Evolutionary conservation across 164 flowering plant species (phyloP), one percentile per base, ranked within the genome.

Genomic region (Akebia trifoliata): DNA sequence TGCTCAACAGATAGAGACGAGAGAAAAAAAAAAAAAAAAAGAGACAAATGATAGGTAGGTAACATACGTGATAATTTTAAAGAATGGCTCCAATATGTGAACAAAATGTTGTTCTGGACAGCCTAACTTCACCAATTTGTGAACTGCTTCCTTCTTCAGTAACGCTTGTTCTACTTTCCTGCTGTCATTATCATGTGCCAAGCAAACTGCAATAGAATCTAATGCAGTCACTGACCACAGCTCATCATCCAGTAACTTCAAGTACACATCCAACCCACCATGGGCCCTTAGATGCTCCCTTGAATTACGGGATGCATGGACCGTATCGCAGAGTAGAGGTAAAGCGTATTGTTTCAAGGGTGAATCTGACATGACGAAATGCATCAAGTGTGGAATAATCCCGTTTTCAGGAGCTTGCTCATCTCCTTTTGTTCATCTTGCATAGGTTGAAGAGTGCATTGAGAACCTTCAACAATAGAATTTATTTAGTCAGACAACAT

Each of bases 321-420:
- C 99, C 96, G 87, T 94, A 68, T 94, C 99, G 65, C 97, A 94
- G 2, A 94, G 74, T 28, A 94, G 76, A 45, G 99, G 97, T 68
- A 94, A 68, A 57, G 99, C 99, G 72, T 73, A 76, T 61, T 76
- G 89, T 64, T 80, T 94, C 75, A 94, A 64, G 22, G 89, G 91
- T 58, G 99, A 94, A 67, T 76, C 83, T 17, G 84, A 76, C 75
- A 80, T 75, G 56, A 94, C 83, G 65, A 90, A 81, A 46, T 75
- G 86, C 99, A 94, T 83, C 72, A 94, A 78, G 74, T 94, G 96
- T 62, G 99, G 99, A 68, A 94, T 86, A 29, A 94, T 90, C 74
- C 99, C 99, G 69, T 86, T 94, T 78, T 94, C 97, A 56, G 99
- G 97, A n/a, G 97, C 97, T 69, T 90, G 96, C 70, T 94, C 99